These are phyloP conservation scores for Rhizophora apiculata DNA, from an alignment of 345 rosid genomes.

Conservation along the genomic window DNA sequence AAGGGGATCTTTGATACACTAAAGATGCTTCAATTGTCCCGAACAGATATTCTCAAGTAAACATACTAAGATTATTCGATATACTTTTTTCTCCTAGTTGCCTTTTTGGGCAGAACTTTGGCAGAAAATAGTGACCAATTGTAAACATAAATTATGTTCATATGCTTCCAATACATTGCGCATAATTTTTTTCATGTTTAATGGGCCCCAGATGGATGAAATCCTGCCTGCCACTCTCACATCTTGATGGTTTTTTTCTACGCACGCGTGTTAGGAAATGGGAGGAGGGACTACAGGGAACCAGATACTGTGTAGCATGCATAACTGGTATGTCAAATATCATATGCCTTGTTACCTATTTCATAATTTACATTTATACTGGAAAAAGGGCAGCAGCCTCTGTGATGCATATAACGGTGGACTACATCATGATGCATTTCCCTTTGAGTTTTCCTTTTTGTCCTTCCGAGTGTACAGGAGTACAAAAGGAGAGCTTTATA, in stretches of 20 bases:
- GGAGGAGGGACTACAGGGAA: constrained; percentile 67
- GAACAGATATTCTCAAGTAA: constrained; percentile 72
- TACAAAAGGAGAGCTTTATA: constrained; percentile 26
- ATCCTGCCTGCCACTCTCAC: constrained; percentile 38
- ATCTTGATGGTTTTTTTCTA: constrained; percentile 71
- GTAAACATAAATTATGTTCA: background rate
- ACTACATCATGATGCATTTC: background rate
- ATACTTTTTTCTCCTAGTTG: background rate
- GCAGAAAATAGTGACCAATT: background rate
- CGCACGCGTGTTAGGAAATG: constrained; percentile 80
- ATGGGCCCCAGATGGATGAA: constrained; percentile 55
- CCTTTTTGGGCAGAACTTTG: background rate
- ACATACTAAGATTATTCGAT: background rate
- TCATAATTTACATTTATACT: background rate
- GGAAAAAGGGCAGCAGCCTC: background rate
- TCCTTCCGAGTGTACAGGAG: constrained; percentile 26
- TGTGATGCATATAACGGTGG: background rate
- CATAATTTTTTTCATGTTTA: background rate
- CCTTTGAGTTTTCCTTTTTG: background rate
- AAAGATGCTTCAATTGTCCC: constrained; percentile 63
- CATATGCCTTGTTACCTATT: background rate
- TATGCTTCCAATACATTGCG: background rate
- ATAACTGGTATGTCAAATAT: constrained; percentile 48
- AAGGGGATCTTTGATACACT: constrained; percentile 50
- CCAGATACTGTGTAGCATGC: constrained; percentile 71